These are phyloP conservation scores for Cladosporium sp. DNA, from an alignment of 2,329 filamentous ascomycete genomes.

Conservation along the genomic window DNA sequence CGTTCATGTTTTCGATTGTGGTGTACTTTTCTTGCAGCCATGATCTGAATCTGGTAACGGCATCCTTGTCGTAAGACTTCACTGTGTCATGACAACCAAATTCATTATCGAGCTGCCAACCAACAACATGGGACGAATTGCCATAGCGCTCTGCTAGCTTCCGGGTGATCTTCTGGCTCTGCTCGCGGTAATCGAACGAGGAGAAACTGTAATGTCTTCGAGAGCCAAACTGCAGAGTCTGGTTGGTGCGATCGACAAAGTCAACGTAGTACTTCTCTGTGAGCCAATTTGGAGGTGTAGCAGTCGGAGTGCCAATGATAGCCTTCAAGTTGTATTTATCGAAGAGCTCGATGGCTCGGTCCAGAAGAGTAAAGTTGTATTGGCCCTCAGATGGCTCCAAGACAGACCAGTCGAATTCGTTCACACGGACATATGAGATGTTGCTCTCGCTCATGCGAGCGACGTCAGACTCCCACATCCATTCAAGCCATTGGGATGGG, in stretches of 20 bases:
- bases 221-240: constrained; percentile 21
- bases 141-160: constrained; percentile 24
- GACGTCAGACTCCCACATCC: constrained; percentile 23
- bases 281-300: constrained; percentile 23
- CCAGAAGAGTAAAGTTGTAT: constrained; percentile 24
- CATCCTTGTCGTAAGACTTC: constrained; percentile 22
- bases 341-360: constrained; percentile 19
- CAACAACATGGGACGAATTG: constrained; percentile 18
- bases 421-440: constrained; percentile 21
- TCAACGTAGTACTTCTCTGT: constrained; percentile 21
- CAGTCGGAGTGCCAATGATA: constrained; percentile 22
- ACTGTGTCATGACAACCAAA: constrained; percentile 26
- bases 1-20: constrained; percentile 24
- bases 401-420: constrained; percentile 24
- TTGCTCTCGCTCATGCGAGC: constrained; percentile 21
- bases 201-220: constrained; percentile 23
- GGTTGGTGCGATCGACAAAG: constrained; percentile 23
- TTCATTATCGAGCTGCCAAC: constrained; percentile 25
- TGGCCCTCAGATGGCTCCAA: constrained; percentile 21
- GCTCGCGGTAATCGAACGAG: constrained; percentile 22
- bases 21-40: constrained; percentile 24
- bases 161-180: constrained; percentile 21
- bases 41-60: constrained; percentile 20
- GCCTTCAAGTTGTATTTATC: constrained; percentile 21
- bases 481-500: constrained; percentile 25